These are phyloP conservation scores for Fusarium redolens DNA, from an alignment of 2,329 filamentous ascomycete genomes.

Conservation along the genomic window DNA sequence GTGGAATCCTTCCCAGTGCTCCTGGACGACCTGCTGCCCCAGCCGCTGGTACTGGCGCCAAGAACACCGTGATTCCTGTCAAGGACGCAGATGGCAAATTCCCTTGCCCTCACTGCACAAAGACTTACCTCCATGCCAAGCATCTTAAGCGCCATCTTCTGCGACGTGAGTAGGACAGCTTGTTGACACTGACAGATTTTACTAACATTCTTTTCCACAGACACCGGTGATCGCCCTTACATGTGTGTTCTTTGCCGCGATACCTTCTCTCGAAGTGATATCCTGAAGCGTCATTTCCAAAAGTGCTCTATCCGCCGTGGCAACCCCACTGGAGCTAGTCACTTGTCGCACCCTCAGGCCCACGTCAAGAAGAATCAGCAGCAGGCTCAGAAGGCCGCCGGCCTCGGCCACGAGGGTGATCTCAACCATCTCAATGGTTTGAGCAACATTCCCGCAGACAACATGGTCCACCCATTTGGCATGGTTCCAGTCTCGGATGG, in stretches of 20 bases:
- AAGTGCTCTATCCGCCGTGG: constrained; percentile 98
- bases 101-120: constrained; percentile 96
- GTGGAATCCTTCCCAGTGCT: constrained; percentile 91
- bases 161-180: constrained; percentile 78
- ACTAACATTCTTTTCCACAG: constrained; percentile 60
- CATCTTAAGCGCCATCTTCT: constrained; percentile 96
- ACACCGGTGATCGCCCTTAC: constrained; percentile 97
- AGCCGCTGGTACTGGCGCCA: constrained; percentile 74
- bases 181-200: constrained; percentile 37
- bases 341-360: constrained; percentile 91
- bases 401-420: constrained; percentile 64
- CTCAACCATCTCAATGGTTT: constrained; percentile 71
- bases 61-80: constrained; percentile 86
- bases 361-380: constrained; percentile 84
- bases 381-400: constrained; percentile 66
- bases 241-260: constrained; percentile 98
- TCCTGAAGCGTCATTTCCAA: constrained; percentile 98
- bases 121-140: constrained; percentile 97
- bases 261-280: constrained; percentile 97
- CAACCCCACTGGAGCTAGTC: constrained; percentile 93
- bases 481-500: constrained; percentile 68
- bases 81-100: constrained; percentile 99
- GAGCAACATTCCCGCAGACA: constrained; percentile 67
- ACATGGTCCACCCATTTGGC: constrained; percentile 68
- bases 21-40: constrained; percentile 85